These are phyloP conservation scores for Cadophora sp. DNA, from an alignment of 2,329 filamentous ascomycete species.

Conservation along the genomic window DNA sequence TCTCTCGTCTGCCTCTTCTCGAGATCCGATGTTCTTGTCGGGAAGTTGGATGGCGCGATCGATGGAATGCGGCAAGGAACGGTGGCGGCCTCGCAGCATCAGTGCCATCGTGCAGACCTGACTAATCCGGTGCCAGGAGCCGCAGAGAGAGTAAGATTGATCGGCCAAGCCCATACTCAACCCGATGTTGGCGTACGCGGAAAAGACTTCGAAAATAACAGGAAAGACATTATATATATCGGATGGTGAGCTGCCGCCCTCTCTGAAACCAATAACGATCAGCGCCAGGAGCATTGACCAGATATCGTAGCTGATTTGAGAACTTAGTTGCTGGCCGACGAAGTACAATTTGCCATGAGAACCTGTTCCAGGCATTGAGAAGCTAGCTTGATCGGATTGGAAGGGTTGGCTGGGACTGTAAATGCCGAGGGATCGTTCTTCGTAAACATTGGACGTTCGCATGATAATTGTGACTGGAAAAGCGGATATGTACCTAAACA, in stretches of 20 bases:
- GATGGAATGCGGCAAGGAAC: slow-evolving; percentile 60
- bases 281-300: slow-evolving; percentile 70
- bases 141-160: slow-evolving; percentile 61
- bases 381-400: not conserved
- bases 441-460: slow-evolving; percentile 74
- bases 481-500: slow-evolving; percentile 57
- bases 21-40: slow-evolving; percentile 13
- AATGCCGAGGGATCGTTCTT: slow-evolving; percentile 70
- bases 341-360: slow-evolving; percentile 26
- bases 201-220: slow-evolving; percentile 63
- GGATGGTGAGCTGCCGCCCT: slow-evolving; percentile 60
- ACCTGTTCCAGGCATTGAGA: no score
- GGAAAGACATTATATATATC: slow-evolving; percentile 62
- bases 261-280: slow-evolving; percentile 64
- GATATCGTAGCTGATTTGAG: slow-evolving; percentile 69
- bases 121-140: slow-evolving; percentile 59
- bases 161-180: slow-evolving; percentile 57
- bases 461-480: slow-evolving; percentile 69
- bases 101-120: slow-evolving; percentile 65
- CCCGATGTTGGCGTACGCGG: slow-evolving; percentile 67
- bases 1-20: slow-evolving; percentile 4
- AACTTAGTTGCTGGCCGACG: slow-evolving; percentile 57
- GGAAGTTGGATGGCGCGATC: slow-evolving; percentile 58
- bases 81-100: slow-evolving; percentile 59
- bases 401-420: slow-evolving; percentile 46